Base-by-base conservation (phyloP, 208 protist species). In the Tritrichomonas musculus region DNA sequence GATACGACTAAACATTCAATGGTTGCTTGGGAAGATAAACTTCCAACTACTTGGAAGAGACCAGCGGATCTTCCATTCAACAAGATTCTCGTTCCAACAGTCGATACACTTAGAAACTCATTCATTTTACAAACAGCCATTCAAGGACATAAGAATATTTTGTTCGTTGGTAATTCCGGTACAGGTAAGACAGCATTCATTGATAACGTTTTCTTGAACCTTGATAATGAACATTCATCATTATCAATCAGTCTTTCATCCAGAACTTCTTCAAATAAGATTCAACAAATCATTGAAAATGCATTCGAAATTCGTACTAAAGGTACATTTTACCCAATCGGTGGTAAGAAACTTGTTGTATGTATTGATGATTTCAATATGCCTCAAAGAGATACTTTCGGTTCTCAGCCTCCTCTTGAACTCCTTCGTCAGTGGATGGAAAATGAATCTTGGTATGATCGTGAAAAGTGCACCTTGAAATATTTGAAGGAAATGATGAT, bases 331-430 rank as follows among this genome's bases (percentile, higher is more conserved):
- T 96, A 95, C 64, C 98, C 98, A 13, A 97, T 96, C 65, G 98
- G 98, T 49, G 65, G 94, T 33, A 97, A 98, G 80, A 95, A 96
- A 69, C 97, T 99, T 96, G 95, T 99, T 82, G 97, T 97, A 93
- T 98, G 99, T 94, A 96, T 99, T 80, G 98, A 99, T 96, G 98
- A 99, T 93, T 95, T 99, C 27, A 99, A 99, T 94, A 99, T 99
- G 98, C 98, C 98, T 4, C 95, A 96, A 25, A 98, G 98, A 95
- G 98, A 99, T 94, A 96, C 97, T 88, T 99, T 98, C 94, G 98
- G 98, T n/a, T 97, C 97, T 44, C 98, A 99, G 96, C 98, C 98
- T 30, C 98, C 98, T 77, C 96, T 99, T 47, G 98, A 99, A 96
- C 95, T 99, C 69, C 95, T 99, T 92, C 95, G 98, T 64, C 97